Conservation (phyloP, 805 yeast genomes). For the Pachysolen tannophilus region DNA sequence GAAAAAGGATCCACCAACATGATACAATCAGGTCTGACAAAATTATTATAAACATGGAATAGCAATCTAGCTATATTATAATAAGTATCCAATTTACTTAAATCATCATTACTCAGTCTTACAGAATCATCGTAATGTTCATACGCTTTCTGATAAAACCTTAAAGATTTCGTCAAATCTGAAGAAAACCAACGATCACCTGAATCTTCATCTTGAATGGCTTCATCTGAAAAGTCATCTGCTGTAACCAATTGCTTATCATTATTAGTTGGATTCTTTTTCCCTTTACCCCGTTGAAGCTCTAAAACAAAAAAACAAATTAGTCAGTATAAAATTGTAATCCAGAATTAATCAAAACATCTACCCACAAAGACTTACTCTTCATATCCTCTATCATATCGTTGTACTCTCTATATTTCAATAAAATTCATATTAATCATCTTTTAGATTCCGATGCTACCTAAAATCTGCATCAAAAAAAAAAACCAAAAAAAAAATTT, state of each 20-base stretch:
- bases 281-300: too few relatives aligned
- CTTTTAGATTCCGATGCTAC: background rate
- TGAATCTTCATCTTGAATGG: conserved; percentile 57
- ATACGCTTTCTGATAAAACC: conserved; percentile 58
- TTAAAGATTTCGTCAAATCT: conserved; percentile 52
- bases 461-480: background rate
- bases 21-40: conserved; percentile 39
- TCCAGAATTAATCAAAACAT: too few relatives aligned
- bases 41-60: conserved; percentile 48
- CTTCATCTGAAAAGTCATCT: conserved; percentile 48
- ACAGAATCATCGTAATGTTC: conserved; percentile 32
- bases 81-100: conserved; percentile 33
- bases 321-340: too few relatives aligned
- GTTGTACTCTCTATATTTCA: too few relatives aligned
- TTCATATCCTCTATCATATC: too few relatives aligned
- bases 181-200: conserved; percentile 70
- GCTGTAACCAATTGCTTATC: too few relatives aligned
- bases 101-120: conserved; percentile 12
- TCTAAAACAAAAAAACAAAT: too few relatives aligned
- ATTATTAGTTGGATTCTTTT: too few relatives aligned
- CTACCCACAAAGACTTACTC: too few relatives aligned
- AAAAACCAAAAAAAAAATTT: too few relatives aligned
- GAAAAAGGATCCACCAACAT: conserved; percentile 25
- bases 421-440: too few relatives aligned
- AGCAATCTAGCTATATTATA: conserved; percentile 55